phyloP scores from a whole-genome alignment of 2,329 filamentous ascomycete genomes.

The Xylaria digitata region DNA sequence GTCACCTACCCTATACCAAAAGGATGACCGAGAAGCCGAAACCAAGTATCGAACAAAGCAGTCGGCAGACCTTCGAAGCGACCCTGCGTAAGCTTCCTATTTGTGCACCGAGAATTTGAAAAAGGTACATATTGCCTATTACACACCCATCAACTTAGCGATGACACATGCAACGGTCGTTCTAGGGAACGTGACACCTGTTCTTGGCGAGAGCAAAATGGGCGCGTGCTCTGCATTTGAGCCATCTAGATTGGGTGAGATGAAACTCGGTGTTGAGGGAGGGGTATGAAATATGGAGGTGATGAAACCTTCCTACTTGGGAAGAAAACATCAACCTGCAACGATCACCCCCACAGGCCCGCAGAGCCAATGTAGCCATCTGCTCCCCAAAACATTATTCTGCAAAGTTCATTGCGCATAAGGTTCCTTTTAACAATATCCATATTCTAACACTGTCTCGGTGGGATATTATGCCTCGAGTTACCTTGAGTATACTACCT shows the following conservation, averaged over 20 bases:
- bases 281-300: slow-evolving; percentile 12
- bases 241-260: slow-evolving; percentile 17
- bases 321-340: slow-evolving; percentile 14
- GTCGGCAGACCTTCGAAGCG: slow-evolving; percentile 1
- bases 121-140: background rate
- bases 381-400: no score
- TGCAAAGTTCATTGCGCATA: no score
- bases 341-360: slow-evolving; percentile 8
- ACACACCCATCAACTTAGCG: slow-evolving; percentile 12
- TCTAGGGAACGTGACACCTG: slow-evolving; percentile 29
- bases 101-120: background rate
- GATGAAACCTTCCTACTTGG: slow-evolving; percentile 35
- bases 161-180: slow-evolving; percentile 11
- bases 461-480: background rate
- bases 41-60: background rate
- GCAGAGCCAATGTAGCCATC: background rate
- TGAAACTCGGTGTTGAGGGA: slow-evolving; percentile 20
- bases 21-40: no score
- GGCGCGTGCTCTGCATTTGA: slow-evolving; percentile 24
- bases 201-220: background rate
- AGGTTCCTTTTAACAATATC: no score
- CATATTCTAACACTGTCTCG: no score
- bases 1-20: no score
- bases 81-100: background rate
- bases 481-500: background rate